Conservation (phyloP, 345 rosid genomes). For the Angophora floribunda region DNA sequence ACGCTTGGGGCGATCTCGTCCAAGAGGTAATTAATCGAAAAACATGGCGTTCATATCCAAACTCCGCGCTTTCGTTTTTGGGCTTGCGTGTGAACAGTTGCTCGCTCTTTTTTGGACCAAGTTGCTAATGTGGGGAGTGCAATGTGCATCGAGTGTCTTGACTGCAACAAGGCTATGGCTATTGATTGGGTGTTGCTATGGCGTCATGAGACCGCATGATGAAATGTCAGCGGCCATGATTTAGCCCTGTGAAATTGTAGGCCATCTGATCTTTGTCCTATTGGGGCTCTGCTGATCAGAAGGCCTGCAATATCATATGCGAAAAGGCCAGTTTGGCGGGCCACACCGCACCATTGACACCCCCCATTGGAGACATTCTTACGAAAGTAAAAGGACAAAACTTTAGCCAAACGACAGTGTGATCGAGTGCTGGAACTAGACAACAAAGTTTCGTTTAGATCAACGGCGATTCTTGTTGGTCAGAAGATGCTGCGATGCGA, state of each 20-base stretch:
- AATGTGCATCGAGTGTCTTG: neutral
- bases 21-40: conserved; percentile 45
- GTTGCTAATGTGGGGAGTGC: neutral
- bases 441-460: neutral
- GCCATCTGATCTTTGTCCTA: neutral
- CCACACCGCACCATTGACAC: neutral
- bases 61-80: neutral
- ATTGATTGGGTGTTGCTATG: neutral
- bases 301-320: neutral
- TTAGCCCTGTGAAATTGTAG: neutral
- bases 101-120: neutral
- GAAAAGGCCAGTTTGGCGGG: neutral
- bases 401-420: neutral
- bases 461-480: neutral
- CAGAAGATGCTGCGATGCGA: neutral
- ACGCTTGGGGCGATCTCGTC: conserved; percentile 98
- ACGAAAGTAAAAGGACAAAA: neutral
- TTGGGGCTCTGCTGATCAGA: neutral
- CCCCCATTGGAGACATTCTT: neutral
- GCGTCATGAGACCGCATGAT: neutral
- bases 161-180: neutral
- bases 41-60: neutral
- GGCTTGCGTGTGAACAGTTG: neutral
- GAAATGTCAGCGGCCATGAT: neutral
- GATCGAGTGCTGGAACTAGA: neutral